Base-by-base conservation (phyloP, 31 red algal species). In the Odonthalia washingtoniensis region DNA sequence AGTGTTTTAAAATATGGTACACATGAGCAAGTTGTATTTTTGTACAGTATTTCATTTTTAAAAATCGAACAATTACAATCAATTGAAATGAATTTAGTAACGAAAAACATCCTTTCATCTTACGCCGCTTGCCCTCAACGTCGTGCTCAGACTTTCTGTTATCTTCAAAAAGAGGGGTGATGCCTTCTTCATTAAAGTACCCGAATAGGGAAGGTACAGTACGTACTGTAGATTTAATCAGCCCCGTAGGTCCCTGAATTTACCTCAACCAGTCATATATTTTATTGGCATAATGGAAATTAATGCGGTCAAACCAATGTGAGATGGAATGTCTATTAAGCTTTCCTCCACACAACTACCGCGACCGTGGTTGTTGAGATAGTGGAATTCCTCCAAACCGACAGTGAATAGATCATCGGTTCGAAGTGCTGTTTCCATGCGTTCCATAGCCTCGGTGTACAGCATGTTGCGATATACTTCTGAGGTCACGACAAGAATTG, bases 381-480 rank as follows among this genome's bases (percentile, higher is more conserved):
- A 99, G 78, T 99, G 97, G 88, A 99, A 99, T 78, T 99, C 97
- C 67, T 99, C 97, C 60, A 99, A 97, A 3, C 95, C 90, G 5
- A 99, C 97, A 9, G 92, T 89, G 62, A 88, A 93, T 1, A 97
- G 78, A 45, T 89, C 81, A 81, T 97, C 95, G 9, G 81, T 81
- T 28, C 86, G 60, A 34, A 40, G 45, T 62, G 84, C 38, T 21
- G 31, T 40, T 14, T 70, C 72, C 6, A 32, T n/a, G 3, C 24
- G 74, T 32, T 94, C 91, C 17, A 45, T 84, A 39, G 83, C 72
- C n/a, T 83, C 90, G 39, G 87, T 80, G 53, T 97, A 99, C 65
- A 95, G 79, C 95, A 99, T 99, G 77, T 99, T 99, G n/a, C 97
- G 92, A 81, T 99, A 99, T 17, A 99, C 87, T 86, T 99, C 97